Conservation (phyloP, 306 rosid genomes). For the Begonia fuchsioides region DNA sequence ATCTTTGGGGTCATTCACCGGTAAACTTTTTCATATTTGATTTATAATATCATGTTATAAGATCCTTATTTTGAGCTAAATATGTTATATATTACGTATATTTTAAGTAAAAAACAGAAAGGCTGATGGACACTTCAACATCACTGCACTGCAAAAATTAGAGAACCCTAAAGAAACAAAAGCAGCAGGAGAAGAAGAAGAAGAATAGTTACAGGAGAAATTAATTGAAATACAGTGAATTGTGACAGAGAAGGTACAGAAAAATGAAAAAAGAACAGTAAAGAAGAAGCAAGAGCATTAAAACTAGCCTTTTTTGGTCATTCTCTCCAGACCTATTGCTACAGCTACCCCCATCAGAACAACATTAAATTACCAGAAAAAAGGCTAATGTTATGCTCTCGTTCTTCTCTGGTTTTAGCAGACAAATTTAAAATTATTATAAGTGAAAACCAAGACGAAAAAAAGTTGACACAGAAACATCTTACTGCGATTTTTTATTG, state of each 20-base stretch:
- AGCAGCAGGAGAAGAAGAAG: neutral
- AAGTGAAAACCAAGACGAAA: neutral
- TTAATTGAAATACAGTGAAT: constrained; percentile 2
- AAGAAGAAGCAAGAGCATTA: constrained; percentile 14
- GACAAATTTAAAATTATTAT: too few relatives aligned
- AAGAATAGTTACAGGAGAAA: neutral
- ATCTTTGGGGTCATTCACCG: too few relatives aligned
- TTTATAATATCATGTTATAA: too few relatives aligned
- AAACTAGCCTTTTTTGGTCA: constrained; percentile 4
- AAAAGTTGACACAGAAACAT: neutral
- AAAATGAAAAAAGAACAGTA: neutral
- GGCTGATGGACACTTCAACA: too few relatives aligned
- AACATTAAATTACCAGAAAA: neutral
- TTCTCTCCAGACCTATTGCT: neutral
- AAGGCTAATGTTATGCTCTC: constrained; percentile 11
- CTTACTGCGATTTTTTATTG: too few relatives aligned
- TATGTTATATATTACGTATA: too few relatives aligned
- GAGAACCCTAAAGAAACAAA: too few relatives aligned
- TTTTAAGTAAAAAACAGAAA: too few relatives aligned
- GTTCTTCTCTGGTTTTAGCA: neutral
- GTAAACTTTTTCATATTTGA: too few relatives aligned
- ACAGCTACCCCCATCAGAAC: too few relatives aligned
- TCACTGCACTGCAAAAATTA: too few relatives aligned
- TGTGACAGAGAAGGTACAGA: neutral
- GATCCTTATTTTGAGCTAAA: too few relatives aligned